Percentiles rank a stretch among this genome's conserved stretches.
These are phyloP conservation scores for Gamsiella multidivaricata DNA, from an alignment of 192 early-diverging fungal genomes.

Conservation along the genomic window DNA sequence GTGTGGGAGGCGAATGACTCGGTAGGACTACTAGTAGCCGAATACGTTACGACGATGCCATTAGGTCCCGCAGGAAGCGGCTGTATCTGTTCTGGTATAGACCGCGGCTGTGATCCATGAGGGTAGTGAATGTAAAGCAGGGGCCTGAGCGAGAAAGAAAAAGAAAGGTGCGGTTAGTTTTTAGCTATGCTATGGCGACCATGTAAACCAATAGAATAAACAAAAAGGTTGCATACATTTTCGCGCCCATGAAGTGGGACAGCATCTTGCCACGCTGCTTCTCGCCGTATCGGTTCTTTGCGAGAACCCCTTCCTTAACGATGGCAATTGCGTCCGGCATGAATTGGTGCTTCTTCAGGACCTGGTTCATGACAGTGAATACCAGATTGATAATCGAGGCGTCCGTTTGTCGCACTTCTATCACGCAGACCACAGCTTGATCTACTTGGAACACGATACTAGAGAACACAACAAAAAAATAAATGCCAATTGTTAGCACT, in stretches of 20 bases:
- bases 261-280: conserved; percentile 64
- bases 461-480: background rate
- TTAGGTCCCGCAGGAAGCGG: background rate
- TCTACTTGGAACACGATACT: conserved; percentile 56
- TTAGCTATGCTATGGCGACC: background rate
- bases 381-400: conserved; percentile 56
- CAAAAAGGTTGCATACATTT: conserved; percentile 24
- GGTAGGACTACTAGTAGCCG: background rate
- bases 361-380: conserved; percentile 67
- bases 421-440: conserved; percentile 44
- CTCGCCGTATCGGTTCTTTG: conserved; percentile 69
- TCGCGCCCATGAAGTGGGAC: conserved; percentile 34
- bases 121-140: conserved; percentile 39
- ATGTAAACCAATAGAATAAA: background rate
- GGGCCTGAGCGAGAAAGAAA: conserved; percentile 11
- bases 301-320: conserved; percentile 60
- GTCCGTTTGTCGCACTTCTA: conserved; percentile 24
- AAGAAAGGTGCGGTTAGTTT: background rate
- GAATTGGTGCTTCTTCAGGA: conserved; percentile 77
- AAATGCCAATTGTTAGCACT: background rate
- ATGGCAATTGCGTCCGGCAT: conserved; percentile 76
- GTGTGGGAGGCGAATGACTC: background rate
- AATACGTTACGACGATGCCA: background rate
- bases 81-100: conserved; percentile 17
- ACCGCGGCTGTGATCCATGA: conserved; percentile 13